Percentiles rank a stretch among this genome's conserved stretches.
These are phyloP conservation scores for Saturnispora sekii DNA, from an alignment of 805 yeast species.

Conservation along the genomic window DNA sequence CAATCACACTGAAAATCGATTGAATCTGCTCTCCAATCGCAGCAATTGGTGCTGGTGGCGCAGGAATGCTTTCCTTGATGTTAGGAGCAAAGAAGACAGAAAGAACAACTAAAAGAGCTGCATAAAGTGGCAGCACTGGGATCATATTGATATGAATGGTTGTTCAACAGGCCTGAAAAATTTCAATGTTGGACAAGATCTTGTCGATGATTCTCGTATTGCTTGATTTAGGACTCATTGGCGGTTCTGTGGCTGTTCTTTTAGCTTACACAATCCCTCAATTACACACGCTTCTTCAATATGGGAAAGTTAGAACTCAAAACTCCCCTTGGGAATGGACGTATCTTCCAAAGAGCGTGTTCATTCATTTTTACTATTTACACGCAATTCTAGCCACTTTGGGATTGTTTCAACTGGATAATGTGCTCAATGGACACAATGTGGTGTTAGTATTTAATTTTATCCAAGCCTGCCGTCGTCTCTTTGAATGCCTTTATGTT, in stretches of 20 bases:
- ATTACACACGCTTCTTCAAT: constrained; percentile 9
- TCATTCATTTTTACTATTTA: constrained; percentile 51
- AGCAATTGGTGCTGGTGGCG: constrained; percentile 1
- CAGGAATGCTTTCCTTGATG: background rate
- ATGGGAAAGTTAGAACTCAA: constrained; percentile 14
- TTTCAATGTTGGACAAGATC: background rate
- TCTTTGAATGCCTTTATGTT: constrained; percentile 43
- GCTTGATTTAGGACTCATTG: background rate
- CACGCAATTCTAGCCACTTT: constrained; percentile 27
- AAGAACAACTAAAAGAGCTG: constrained; percentile 5
- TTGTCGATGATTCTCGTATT: background rate
- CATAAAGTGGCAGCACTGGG: constrained; percentile 9
- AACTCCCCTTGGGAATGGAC: background rate
- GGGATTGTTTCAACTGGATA: background rate
- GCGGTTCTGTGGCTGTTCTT: constrained; percentile 8
- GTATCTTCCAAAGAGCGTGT: constrained; percentile 56
- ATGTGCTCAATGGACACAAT: background rate
- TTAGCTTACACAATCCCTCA: constrained; percentile 7
- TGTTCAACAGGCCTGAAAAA: background rate
- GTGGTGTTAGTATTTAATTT: constrained; percentile 17
- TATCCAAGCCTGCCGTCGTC: constrained; percentile 48
- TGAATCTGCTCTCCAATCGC: background rate
- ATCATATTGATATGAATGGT: constrained; percentile 3
- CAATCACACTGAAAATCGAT: background rate
- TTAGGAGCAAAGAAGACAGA: constrained; percentile 9